Conservation (phyloP, 352 stramenopile species). For the Blastocystis sp. region DNA sequence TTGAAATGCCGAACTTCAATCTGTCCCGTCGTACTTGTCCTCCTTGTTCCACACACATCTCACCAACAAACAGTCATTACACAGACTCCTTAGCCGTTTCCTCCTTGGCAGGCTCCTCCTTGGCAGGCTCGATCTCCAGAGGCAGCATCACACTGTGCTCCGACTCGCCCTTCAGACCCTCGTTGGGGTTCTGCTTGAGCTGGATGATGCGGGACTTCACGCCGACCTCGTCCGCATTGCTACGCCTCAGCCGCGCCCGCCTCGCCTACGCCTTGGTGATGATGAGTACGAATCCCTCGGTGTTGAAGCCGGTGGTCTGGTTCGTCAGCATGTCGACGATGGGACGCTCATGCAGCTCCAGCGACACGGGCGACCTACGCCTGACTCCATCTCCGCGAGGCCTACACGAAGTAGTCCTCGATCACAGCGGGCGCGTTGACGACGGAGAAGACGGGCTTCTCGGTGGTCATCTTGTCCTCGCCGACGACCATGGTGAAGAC, state of each 20-base stretch:
- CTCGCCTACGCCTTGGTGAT: constrained; percentile 6
- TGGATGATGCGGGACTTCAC: constrained; percentile 22
- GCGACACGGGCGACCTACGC: constrained; percentile 18
- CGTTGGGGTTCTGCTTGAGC: neutral
- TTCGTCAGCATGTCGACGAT: constrained; percentile 39
- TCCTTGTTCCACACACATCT: too few species aligned
- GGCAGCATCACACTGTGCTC: constrained; percentile 51
- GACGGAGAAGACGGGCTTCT: constrained; percentile 48
- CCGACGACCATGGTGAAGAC: constrained; percentile 39
- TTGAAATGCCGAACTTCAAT: too few species aligned
- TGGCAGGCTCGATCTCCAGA: constrained; percentile 8
- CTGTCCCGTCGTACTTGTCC: too few species aligned
- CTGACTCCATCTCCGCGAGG: neutral
- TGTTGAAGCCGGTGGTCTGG: constrained; percentile 41
- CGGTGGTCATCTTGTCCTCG: constrained; percentile 20
- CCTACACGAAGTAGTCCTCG: constrained; percentile 28
- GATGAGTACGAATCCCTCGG: constrained; percentile 36
- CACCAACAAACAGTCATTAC: too few species aligned
- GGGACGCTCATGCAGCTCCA: constrained; percentile 5
- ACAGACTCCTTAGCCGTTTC: too few species aligned
- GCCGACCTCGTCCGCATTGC: neutral
- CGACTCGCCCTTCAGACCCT: neutral
- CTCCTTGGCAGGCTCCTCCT: neutral
- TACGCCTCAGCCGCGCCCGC: neutral
- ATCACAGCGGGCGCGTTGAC: constrained; percentile 23